Conservation (phyloP, 2,329 filamentous ascomycete genomes). For the Whalleya microplaca region DNA sequence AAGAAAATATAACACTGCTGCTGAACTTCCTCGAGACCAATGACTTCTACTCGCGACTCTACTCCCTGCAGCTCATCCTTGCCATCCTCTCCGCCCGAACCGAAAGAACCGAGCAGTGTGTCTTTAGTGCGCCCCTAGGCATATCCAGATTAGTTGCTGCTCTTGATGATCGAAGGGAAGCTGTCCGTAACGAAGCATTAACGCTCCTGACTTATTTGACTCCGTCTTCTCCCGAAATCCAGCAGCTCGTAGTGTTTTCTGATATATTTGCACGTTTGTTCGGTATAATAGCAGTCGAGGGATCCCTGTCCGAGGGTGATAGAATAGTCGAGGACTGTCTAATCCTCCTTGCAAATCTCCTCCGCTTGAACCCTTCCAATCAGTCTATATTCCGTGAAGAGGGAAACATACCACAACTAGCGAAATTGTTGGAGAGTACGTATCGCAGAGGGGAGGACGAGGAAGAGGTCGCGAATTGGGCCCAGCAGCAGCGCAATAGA, state of each 20-base stretch:
- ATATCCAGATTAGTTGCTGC: constrained; percentile 83
- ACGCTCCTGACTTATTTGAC: constrained; percentile 88
- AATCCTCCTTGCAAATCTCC: constrained; percentile 84
- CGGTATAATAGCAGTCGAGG: constrained; percentile 78
- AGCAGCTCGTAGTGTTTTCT: constrained; percentile 95
- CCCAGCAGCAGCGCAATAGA: constrained; percentile 77
- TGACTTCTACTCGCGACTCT: constrained; percentile 90
- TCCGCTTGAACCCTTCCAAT: constrained; percentile 86
- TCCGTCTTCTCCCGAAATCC: constrained; percentile 82
- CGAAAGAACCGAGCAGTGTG: constrained; percentile 91
- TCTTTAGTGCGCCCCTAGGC: constrained; percentile 85
- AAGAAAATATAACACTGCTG: constrained; percentile 93
- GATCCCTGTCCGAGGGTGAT: constrained; percentile 79
- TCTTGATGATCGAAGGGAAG: constrained; percentile 84
- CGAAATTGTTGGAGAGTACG: constrained; percentile 67
- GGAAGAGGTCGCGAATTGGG: constrained; percentile 72
- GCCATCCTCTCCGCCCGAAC: constrained; percentile 85
- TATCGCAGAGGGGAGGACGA: constrained; percentile 57
- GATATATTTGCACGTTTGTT: constrained; percentile 91
- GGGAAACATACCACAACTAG: constrained; percentile 75
- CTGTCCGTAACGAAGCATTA: constrained; percentile 84
- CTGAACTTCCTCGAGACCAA: constrained; percentile 84
- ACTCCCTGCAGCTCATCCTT: constrained; percentile 85
- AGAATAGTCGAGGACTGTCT: constrained; percentile 91
- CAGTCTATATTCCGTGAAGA: constrained; percentile 93